Evolutionary conservation across 768 basidiomycete genomes (phyloP), one percentile per base, ranked within the genome.

Genomic region (Lyophyllum decastes): DNA sequence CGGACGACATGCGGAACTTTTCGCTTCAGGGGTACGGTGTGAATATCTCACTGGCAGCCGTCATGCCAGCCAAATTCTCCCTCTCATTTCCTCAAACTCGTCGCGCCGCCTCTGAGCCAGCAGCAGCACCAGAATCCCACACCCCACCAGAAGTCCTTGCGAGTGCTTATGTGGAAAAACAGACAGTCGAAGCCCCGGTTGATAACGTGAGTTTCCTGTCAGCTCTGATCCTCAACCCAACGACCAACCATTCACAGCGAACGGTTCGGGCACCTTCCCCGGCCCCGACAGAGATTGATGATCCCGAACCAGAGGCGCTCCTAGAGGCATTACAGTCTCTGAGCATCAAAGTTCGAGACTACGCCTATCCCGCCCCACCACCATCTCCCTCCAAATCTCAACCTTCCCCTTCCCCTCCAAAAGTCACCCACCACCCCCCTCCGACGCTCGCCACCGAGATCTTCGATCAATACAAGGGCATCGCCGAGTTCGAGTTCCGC

Each of bases 331-430:
- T 77, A 11, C 54, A 68, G 2, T 30, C 38, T n/a, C 66, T 59
- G 2, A 73, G 69, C 21, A 73, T 80, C 68, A 78, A 76, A 67
- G 69, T 78, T 17, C 72, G 72, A 19, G 80, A 81, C 64, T 81
- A 67, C 54, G 80, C 75, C 4, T 73, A 69, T 52, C 59, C 55
- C 24, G 21, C 54, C n/a, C 41, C 57, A 21, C 40, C 63, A 19
- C 17, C 55, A 10, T 49, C 52, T 30, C 45, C 54, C 12, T 54
- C 57, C n/a, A 34, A 2, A 2, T 5, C 40, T 10, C 40, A 2
- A 2, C 2, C 40, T 10, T 17, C 9, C 11, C n/a, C 40, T 5
- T 2, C 47, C 44, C 21, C 57, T 49, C 34, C 57, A 17, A 41
- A 52, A 25, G 24, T 24, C 44, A 24, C 30, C 57, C 24, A 17